Evolutionary conservation across 768 basidiomycete genomes (phyloP).

Genomic region (Serendipita sp.): DNA sequence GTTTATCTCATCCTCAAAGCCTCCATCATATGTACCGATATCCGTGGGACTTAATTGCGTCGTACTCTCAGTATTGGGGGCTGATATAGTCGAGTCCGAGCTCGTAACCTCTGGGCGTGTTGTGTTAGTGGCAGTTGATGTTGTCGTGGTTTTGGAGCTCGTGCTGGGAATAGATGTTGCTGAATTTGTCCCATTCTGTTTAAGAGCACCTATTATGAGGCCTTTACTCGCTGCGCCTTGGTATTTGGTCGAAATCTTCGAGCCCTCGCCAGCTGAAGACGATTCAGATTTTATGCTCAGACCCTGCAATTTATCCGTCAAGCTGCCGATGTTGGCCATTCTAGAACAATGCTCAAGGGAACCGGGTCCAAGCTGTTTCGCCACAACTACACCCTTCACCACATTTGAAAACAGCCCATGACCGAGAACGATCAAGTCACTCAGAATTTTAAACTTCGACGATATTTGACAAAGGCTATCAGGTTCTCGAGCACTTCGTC

Average conservation of each 20-base stretch:
- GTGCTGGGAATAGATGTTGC: background rate
- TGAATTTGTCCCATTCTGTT: background rate
- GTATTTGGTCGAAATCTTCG: background rate
- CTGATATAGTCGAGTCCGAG: background rate
- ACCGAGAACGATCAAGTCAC: background rate
- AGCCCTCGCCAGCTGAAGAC: background rate
- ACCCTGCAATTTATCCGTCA: background rate
- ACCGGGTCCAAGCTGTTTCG: too few relatives aligned
- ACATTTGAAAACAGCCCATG: too few relatives aligned
- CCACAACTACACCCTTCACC: too few relatives aligned
- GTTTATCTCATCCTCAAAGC: conserved; percentile 79
- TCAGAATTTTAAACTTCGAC: conserved; percentile 32
- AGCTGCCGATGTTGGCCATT: background rate
- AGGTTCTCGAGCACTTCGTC: conserved; percentile 67
- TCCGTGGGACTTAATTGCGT: conserved; percentile 21
- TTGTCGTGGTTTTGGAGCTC: background rate
- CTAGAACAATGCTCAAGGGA: background rate
- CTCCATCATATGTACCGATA: conserved; percentile 90
- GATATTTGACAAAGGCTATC: conserved; percentile 57
- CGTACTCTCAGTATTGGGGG: background rate
- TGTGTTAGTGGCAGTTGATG: background rate
- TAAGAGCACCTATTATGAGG: too few relatives aligned
- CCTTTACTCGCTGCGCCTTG: background rate
- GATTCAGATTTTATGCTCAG: background rate
- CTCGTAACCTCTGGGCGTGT: background rate